phyloP scores from a whole-genome alignment of 2,329 filamentous ascomycete genomes.

The Dothistroma septosporum region DNA sequence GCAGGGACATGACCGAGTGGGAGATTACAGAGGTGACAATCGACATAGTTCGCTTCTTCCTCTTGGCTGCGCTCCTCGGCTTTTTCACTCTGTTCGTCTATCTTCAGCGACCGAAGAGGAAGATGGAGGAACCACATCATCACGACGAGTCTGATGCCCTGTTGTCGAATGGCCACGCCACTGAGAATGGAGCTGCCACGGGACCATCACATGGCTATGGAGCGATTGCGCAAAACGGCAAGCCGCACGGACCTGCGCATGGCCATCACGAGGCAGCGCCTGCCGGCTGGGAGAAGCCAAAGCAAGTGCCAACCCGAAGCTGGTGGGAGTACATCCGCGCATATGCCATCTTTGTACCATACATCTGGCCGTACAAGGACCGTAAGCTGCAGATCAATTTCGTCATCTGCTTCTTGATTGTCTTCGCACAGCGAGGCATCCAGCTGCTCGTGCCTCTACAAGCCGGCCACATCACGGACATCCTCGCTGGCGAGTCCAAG shows the following conservation, averaged over 20 bases:
- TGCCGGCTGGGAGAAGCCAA: conserved; percentile 83
- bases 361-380: conserved; percentile 89
- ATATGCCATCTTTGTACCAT: conserved; percentile 92
- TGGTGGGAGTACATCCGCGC: conserved; percentile 96
- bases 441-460: conserved; percentile 83
- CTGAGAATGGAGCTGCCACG: conserved; percentile 40
- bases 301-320: conserved; percentile 76
- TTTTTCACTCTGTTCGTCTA: conserved; percentile 58
- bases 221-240: conserved; percentile 36
- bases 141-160: conserved; percentile 61
- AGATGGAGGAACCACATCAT: conserved; percentile 35
- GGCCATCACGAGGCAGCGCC: conserved; percentile 37
- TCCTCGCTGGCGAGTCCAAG: conserved; percentile 59
- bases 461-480: conserved; percentile 73
- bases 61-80: conserved; percentile 57
- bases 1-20: conserved; percentile 51
- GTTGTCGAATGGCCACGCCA: conserved; percentile 46
- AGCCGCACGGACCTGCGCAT: conserved; percentile 40
- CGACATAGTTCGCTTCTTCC: conserved; percentile 63
- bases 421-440: conserved; percentile 74
- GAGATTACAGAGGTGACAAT: conserved; percentile 63
- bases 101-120: conserved; percentile 37
- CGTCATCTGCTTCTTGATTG: conserved; percentile 73
- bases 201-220: conserved; percentile 38
- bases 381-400: conserved; percentile 71